Evolutionary conservation across 2,329 filamentous ascomycete species (phyloP).

Genomic region (Daldinia sp.): DNA sequence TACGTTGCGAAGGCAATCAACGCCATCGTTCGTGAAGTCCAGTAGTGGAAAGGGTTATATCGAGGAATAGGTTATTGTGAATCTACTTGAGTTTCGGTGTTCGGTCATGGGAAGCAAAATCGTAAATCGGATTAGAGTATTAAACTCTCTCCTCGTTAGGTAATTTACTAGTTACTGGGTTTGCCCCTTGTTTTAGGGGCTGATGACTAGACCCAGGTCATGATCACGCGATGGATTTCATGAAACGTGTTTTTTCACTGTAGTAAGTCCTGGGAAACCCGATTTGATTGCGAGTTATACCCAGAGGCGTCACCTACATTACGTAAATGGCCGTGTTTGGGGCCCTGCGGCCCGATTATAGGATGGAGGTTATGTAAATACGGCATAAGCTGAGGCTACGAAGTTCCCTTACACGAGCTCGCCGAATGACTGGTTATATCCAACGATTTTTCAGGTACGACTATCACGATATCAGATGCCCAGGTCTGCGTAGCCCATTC

Average conservation of each 20-base stretch:
- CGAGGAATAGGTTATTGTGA: not conserved
- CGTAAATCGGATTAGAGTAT: slow-evolving; percentile 12
- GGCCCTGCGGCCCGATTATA: not conserved
- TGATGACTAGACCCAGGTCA: slow-evolving; percentile 15
- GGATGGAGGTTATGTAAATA: not conserved
- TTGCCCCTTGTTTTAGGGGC: slow-evolving; percentile 2
- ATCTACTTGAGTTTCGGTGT: slow-evolving; percentile 21
- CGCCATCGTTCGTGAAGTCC: slow-evolving; percentile 73
- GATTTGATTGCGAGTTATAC: not conserved
- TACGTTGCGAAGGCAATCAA: slow-evolving; percentile 93
- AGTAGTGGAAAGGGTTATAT: slow-evolving; percentile 29
- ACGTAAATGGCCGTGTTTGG: not conserved
- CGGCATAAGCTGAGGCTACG: not conserved
- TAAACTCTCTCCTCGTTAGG: slow-evolving; percentile 20
- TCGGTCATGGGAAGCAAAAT: slow-evolving; percentile 20
- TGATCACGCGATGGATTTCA: slow-evolving; percentile 8
- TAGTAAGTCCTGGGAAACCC: not conserved
- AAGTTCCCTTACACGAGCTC: not conserved
- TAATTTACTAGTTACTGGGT: slow-evolving; percentile 11
- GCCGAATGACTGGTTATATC: not conserved
- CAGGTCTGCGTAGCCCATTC: not conserved
- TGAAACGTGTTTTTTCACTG: not conserved
- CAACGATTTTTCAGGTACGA: not conserved
- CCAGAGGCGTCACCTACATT: not conserved
- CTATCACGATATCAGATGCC: not conserved